A percentile compares a stretch with the other conserved stretches of the same genome.
phyloP scores from a whole-genome alignment of 1,284 basidiomycete genomes.

The Pseudozyma thailandica region DNA sequence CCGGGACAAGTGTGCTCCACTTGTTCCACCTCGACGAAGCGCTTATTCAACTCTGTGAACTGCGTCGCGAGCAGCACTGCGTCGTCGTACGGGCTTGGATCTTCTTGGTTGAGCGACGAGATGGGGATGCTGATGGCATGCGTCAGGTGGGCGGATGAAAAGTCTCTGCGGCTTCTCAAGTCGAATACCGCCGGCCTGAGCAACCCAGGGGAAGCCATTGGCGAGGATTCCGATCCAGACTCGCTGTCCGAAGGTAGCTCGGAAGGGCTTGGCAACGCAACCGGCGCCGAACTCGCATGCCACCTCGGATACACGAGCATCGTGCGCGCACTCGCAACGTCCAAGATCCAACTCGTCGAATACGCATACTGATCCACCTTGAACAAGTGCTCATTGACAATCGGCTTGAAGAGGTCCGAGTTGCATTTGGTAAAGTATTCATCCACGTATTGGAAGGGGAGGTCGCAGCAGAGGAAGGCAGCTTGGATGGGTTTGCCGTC shows the following conservation, averaged over 20 bases:
- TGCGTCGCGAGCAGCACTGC: slow-evolving; percentile 32
- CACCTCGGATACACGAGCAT: slow-evolving; percentile 42
- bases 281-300: neutral
- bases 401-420: slow-evolving; percentile 14
- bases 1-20: slow-evolving; percentile 16
- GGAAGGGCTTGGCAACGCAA: slow-evolving; percentile 9
- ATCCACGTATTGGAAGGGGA: slow-evolving; percentile 51
- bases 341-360: slow-evolving; percentile 33
- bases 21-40: slow-evolving; percentile 10
- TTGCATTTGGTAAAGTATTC: slow-evolving; percentile 45
- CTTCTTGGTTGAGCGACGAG: slow-evolving; percentile 21
- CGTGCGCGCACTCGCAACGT: slow-evolving; percentile 18
- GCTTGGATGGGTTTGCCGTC: slow-evolving; percentile 34
- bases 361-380: slow-evolving; percentile 39
- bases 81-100: slow-evolving; percentile 31
- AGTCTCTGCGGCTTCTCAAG: slow-evolving; percentile 19
- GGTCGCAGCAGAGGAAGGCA: slow-evolving; percentile 50
- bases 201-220: neutral
- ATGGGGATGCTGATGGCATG: slow-evolving; percentile 30
- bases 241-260: slow-evolving; percentile 10
- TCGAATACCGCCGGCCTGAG: slow-evolving; percentile 32
- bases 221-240: slow-evolving; percentile 10
- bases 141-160: slow-evolving; percentile 5
- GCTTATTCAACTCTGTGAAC: slow-evolving; percentile 35
- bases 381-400: slow-evolving; percentile 45